These are phyloP conservation scores for Polyplosphaeria fusca DNA, from an alignment of 495 filamentous ascomycete genomes.

Conservation along the genomic window DNA sequence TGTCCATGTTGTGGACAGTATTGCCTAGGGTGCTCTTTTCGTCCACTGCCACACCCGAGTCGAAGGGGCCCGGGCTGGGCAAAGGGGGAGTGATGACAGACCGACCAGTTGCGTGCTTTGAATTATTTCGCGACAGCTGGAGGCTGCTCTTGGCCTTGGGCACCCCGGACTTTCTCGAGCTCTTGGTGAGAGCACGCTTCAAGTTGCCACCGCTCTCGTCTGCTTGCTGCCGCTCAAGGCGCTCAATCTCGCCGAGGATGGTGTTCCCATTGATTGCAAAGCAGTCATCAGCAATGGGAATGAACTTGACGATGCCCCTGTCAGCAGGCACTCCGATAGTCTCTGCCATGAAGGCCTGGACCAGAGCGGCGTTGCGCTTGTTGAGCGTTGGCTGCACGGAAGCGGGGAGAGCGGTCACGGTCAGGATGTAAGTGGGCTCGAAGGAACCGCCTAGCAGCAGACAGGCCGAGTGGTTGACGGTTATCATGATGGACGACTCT, in stretches of 20 bases:
- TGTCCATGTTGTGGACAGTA: constrained; percentile 4
- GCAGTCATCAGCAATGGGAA: constrained; percentile 65
- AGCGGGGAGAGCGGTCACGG: constrained; percentile 66
- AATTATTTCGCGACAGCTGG: constrained; percentile 24
- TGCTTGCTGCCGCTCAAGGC: constrained; percentile 47
- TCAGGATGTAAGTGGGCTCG: constrained; percentile 77
- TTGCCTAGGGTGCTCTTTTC: constrained; percentile 2
- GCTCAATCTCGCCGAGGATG: constrained; percentile 63
- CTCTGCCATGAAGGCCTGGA: constrained; percentile 66
- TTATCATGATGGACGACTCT: constrained; percentile 67
- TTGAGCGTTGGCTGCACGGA: constrained; percentile 74
- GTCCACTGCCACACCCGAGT: constrained; percentile 19
- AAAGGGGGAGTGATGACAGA: constrained; percentile 11
- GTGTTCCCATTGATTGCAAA: constrained; percentile 69
- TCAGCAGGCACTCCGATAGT: constrained; percentile 59
- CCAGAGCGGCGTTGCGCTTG: constrained; percentile 73
- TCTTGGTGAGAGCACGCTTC: constrained; percentile 26
- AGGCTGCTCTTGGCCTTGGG: constrained; percentile 27
- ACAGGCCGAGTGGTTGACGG: constrained; percentile 68
- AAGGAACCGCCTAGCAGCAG: constrained; percentile 70
- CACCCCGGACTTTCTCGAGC: constrained; percentile 20
- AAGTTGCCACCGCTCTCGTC: constrained; percentile 39
- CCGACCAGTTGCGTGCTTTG: constrained; percentile 5
- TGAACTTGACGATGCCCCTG: constrained; percentile 68
- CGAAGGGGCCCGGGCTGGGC: constrained; percentile 28